phyloP scores from a whole-genome alignment of 2,329 filamentous ascomycete genomes.

The Shiraia bambusicola region DNA sequence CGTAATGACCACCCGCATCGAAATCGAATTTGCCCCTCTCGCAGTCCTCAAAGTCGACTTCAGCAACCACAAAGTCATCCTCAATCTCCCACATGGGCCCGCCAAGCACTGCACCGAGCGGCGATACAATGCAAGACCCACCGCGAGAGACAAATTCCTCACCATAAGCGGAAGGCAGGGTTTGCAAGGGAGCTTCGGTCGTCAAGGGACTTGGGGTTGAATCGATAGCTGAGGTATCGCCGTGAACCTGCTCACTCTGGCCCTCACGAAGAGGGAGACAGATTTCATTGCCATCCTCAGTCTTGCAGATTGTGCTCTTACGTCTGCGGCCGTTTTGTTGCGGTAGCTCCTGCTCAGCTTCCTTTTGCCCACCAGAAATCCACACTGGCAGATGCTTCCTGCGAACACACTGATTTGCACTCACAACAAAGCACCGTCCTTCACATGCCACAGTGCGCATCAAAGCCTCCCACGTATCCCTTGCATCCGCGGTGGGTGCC shows the following conservation, averaged over 20 bases:
- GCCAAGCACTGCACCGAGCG: conserved; percentile 74
- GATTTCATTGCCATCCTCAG: conserved; percentile 50
- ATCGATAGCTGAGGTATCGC: conserved; percentile 27
- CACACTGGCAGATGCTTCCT: conserved; percentile 59
- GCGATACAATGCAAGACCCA: conserved; percentile 79
- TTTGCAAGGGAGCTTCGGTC: conserved; percentile 17
- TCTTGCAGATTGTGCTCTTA: conserved; percentile 44
- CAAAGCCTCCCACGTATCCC: conserved; percentile 79
- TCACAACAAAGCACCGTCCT: conserved; percentile 81
- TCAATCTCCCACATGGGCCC: conserved; percentile 82
- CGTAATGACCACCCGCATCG: conserved; percentile 84
- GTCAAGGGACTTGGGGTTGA: conserved; percentile 11
- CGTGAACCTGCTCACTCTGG: conserved; percentile 11
- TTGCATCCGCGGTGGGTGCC: conserved; percentile 82
- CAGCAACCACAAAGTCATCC: conserved; percentile 65
- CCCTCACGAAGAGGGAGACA: conserved; percentile 41
- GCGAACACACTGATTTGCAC: conserved; percentile 78
- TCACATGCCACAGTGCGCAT: conserved; percentile 81
- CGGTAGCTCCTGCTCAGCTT: background rate
- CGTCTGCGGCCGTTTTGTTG: conserved; percentile 27
- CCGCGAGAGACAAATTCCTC: conserved; percentile 67
- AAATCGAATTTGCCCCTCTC: conserved; percentile 77
- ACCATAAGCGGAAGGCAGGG: conserved; percentile 10
- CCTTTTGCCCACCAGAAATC: conserved; percentile 46
- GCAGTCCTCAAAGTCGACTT: conserved; percentile 87